Percentiles rank a stretch among this genome's conserved stretches.
Conservation (phyloP, 2,329 filamentous ascomycete genomes). For the Colletotrichum sp. region DNA sequence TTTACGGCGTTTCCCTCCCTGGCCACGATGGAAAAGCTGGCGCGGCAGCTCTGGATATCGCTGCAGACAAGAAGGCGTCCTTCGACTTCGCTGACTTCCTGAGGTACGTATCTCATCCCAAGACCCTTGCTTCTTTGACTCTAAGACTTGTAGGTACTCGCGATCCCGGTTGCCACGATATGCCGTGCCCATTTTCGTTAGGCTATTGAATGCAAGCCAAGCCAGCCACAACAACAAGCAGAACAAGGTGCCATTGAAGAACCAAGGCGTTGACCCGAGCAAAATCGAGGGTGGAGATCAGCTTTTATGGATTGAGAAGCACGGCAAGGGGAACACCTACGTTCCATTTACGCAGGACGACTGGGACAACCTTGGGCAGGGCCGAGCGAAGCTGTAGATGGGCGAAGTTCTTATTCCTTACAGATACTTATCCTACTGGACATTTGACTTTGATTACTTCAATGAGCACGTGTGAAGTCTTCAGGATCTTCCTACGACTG, state of each 20-base stretch:
- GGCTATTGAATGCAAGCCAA: conserved; percentile 63
- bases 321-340: conserved; percentile 58
- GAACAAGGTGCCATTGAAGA: conserved; percentile 71
- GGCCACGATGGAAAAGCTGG: conserved; percentile 73
- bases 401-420: not conserved
- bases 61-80: conserved; percentile 44
- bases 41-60: conserved; percentile 65
- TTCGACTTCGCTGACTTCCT: conserved; percentile 69
- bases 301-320: conserved; percentile 59
- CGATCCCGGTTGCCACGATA: conserved; percentile 70
- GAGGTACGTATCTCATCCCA: conserved; percentile 36
- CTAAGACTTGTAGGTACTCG: conserved; percentile 46
- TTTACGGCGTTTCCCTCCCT: conserved; percentile 71
- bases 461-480: not conserved
- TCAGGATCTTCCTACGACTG: not conserved
- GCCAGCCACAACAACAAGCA: conserved; percentile 78
- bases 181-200: conserved; percentile 76
- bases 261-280: conserved; percentile 11
- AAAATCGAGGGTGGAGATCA: conserved; percentile 37
- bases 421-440: not conserved
- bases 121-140: not conserved
- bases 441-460: not conserved
- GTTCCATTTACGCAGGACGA: conserved; percentile 62
- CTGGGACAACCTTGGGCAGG: conserved; percentile 46
- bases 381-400: conserved; percentile 3